Evolutionary conservation across 257 asterid species (phyloP).

Genomic region (Solanum corneliomulleri): DNA sequence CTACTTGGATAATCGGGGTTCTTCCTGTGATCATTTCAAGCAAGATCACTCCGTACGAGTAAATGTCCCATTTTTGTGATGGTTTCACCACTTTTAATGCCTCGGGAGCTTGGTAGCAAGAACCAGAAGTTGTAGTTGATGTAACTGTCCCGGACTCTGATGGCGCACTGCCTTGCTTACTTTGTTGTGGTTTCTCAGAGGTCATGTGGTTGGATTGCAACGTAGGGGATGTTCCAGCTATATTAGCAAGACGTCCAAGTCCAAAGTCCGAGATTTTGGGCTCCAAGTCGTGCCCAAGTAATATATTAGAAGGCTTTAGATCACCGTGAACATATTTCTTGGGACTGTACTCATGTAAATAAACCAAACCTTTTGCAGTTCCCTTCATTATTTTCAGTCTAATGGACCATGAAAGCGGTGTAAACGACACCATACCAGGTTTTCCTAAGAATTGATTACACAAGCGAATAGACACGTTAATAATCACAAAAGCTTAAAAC

Average conservation of each 20-base stretch:
- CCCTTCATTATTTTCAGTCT: conserved; percentile 78
- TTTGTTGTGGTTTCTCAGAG: conserved; percentile 39
- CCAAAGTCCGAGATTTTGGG: conserved; percentile 85
- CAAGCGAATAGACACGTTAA: neutral
- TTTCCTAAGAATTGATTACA: conserved; percentile 34
- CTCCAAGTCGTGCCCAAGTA: conserved; percentile 69
- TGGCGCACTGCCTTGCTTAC: conserved; percentile 27
- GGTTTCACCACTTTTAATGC: conserved; percentile 67
- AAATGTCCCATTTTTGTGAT: conserved; percentile 90
- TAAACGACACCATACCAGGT: conserved; percentile 49
- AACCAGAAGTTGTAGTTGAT: conserved; percentile 37
- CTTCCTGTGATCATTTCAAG: conserved; percentile 82
- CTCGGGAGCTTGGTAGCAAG: conserved; percentile 82
- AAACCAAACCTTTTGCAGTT: conserved; percentile 62
- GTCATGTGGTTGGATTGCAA: conserved; percentile 44
- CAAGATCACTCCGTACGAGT: conserved; percentile 65
- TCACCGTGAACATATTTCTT: conserved; percentile 92
- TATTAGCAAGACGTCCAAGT: conserved; percentile 79
- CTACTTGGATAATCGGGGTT: conserved; percentile 49
- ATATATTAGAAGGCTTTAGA: conserved; percentile 76
- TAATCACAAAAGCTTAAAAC: neutral
- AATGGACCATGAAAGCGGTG: conserved; percentile 62
- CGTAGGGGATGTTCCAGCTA: conserved; percentile 67
- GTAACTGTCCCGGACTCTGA: conserved; percentile 36
- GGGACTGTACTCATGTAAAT: conserved; percentile 84